A percentile compares a stretch with the other conserved stretches of the same genome.
Evolutionary conservation across 1,139 yeast genomes (phyloP).

Genomic region (Taphrina communis): DNA sequence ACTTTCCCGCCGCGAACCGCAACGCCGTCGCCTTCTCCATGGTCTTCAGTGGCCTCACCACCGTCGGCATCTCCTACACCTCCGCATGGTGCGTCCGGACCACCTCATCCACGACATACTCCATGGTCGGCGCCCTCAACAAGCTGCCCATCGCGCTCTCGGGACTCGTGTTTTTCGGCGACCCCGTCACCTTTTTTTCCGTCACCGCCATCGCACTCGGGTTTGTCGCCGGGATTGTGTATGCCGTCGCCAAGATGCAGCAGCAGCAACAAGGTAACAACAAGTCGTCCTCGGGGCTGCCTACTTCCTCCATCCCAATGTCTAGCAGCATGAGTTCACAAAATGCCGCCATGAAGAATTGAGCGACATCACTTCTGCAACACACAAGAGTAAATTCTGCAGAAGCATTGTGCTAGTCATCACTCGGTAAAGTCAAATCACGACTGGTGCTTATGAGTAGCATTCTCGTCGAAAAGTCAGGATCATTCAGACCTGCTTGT

Average conservation of each 20-base stretch:
- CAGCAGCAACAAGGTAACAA: conserved; percentile 41
- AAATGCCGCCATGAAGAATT: conserved; percentile 42
- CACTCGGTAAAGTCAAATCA: too few species aligned
- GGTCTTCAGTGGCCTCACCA: conserved; percentile 89
- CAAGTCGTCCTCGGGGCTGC: conserved; percentile 28
- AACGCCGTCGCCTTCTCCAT: conserved; percentile 74
- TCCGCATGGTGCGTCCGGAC: conserved; percentile 99
- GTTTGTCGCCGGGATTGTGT: conserved; percentile 90
- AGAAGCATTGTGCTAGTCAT: too few species aligned
- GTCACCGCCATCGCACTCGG: conserved; percentile 90
- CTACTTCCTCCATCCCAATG: conserved; percentile 37
- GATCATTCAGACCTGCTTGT: too few species aligned
- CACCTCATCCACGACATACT: conserved; percentile 95
- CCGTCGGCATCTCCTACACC: conserved; percentile 96
- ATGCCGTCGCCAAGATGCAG: conserved; percentile 63
- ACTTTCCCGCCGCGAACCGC: conserved; percentile 78
- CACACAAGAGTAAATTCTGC: too few species aligned
- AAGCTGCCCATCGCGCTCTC: conserved; percentile 96
- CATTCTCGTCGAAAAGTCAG: too few species aligned
- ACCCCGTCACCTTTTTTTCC: conserved; percentile 91
- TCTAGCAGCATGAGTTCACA: conserved; percentile 42
- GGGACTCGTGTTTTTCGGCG: conserved; percentile 91
- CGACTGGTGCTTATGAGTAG: too few species aligned
- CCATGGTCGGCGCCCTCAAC: conserved; percentile 99
- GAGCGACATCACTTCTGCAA: neutral